Evolutionary conservation across 2,329 filamentous ascomycete genomes (phyloP), one percentile per base, ranked within the genome.

Genomic region (Phaeosphaeriaceae sp.): DNA sequence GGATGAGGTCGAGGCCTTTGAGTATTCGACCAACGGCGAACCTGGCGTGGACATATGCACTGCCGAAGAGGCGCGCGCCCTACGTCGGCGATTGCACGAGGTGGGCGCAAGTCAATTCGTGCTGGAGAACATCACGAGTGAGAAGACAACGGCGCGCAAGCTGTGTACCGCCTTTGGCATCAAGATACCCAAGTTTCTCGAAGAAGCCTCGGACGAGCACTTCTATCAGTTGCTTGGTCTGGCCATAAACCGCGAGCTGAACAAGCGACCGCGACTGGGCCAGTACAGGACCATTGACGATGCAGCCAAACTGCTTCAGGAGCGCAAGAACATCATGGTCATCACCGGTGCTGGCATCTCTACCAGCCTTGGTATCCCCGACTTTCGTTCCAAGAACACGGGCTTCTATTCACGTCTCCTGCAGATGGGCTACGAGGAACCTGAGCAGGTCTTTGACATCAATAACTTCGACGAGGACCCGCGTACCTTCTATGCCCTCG

Each of bases 281-380:
- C 79, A 87, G 53, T 92, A 90, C 81, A 96, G 96, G 77, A 87
- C 87, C 1, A 81, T 97, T 43, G 89, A 95, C 57, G 92, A 99
- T 74, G 94, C 90, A 4, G 92, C 94, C 7, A 76, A 81, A 12
- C 79, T 99, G 42, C 81, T 99, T 35, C 80, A 84, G 61, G 82
- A 83, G 50, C 85, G 87, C 48, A 84, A 84, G 60, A 96, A 96
- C 72, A 92, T 99, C 71, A 85, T 99, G 66, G 89, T 97, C 58
- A 84, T 99, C 60, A 97, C 94, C 1, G 94, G 94, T 42, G 94
- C 94, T 15, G 94, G 94, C 60, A 97, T 99, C 61, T 97, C 92
- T 20, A 99, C 94, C 1, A 96, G 91, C 42, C 85, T 99, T 16
- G 94, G 94, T 53, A 97, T 99, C 51, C 94, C 94, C 4, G 94